phyloP scores from a whole-genome alignment of 2,329 filamentous ascomycete genomes.

The Diaporthe australafricana region DNA sequence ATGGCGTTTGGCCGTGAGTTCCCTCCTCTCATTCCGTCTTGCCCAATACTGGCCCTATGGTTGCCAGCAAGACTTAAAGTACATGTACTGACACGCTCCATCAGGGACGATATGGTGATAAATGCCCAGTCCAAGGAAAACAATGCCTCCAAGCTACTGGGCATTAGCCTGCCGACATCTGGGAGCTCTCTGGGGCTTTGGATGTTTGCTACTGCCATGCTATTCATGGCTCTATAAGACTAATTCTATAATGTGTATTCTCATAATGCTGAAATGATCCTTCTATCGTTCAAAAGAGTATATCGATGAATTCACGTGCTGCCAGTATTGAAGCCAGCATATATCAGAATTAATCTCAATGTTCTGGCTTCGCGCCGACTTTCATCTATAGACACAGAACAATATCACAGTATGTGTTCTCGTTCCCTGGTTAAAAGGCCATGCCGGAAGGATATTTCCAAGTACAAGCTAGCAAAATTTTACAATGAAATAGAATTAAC shows the following conservation, averaged over 20 bases:
- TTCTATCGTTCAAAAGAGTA: too few species aligned
- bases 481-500: too few species aligned
- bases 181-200: background rate
- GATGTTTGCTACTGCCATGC: background rate
- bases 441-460: too few species aligned
- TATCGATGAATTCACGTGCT: too few species aligned
- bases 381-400: too few species aligned
- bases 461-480: too few species aligned
- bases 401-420: too few species aligned
- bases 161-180: constrained; percentile 2
- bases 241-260: background rate
- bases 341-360: too few species aligned
- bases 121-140: constrained; percentile 11
- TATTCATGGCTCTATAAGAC: background rate
- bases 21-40: background rate
- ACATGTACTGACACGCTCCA: background rate
- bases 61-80: background rate
- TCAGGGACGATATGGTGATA: background rate
- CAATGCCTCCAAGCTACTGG: background rate
- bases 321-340: too few species aligned
- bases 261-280: background rate
- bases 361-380: too few species aligned
- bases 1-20: constrained; percentile 31
- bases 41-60: too few species aligned
- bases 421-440: too few species aligned